Evolutionary conservation across 352 stramenopile genomes (phyloP).

Genomic region (Pythium pyrilobum): DNA sequence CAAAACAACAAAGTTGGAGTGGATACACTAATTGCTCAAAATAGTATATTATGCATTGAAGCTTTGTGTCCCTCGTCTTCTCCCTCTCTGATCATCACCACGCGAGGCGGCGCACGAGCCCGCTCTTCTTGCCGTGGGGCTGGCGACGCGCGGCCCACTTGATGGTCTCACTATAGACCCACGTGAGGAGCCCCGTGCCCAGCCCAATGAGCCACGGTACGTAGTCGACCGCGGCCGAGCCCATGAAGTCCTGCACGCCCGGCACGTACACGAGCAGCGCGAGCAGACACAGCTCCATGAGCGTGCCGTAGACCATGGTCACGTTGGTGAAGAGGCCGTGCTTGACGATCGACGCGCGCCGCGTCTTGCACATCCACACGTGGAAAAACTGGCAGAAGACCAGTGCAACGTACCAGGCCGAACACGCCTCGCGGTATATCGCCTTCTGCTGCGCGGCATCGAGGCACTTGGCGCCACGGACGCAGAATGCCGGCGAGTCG

Average conservation of each 20-base stretch:
- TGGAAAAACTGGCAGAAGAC: constrained; percentile 80
- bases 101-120: not conserved
- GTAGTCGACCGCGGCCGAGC: constrained; percentile 28
- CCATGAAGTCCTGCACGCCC: constrained; percentile 36
- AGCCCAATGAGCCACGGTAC: constrained; percentile 42
- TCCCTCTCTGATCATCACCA: not conserved
- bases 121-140: not conserved
- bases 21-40: no score
- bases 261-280: constrained; percentile 45
- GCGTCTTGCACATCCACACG: constrained; percentile 83
- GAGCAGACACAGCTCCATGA: constrained; percentile 34
- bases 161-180: constrained; percentile 33
- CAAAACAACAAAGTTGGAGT: no score
- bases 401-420: constrained; percentile 65
- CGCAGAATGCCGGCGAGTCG: constrained; percentile 22
- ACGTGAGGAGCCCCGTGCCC: constrained; percentile 28
- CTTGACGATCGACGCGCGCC: constrained; percentile 57
- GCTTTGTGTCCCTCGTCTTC: not conserved
- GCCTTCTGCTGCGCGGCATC: constrained; percentile 31
- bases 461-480: constrained; percentile 22
- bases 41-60: not conserved
- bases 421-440: constrained; percentile 34
- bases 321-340: constrained; percentile 69
- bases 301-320: constrained; percentile 62
- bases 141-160: constrained; percentile 13